A percentile compares a stretch with the other conserved stretches of the same genome.
Conservation (phyloP, 306 rosid species). For the Quercus robur region DNA sequence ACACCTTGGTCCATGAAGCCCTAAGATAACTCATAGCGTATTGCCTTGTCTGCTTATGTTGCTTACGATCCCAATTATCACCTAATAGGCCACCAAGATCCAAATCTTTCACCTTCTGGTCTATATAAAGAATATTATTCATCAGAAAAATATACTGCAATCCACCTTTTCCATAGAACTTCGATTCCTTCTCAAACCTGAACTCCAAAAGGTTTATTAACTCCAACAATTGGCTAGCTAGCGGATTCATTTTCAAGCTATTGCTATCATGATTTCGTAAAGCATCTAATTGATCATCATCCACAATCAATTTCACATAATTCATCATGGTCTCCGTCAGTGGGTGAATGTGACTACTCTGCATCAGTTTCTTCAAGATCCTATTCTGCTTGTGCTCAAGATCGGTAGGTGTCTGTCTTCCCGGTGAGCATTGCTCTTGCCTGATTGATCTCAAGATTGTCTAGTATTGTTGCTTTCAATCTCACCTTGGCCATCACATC, state of each 20-base stretch:
- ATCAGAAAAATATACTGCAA: slow-evolving; percentile 78
- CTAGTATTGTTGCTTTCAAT: too few relatives aligned
- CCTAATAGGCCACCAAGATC: slow-evolving; percentile 78
- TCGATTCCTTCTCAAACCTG: slow-evolving; percentile 70
- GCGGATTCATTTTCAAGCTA: slow-evolving; percentile 49
- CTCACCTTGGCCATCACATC: too few relatives aligned
- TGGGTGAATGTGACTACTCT: slow-evolving; percentile 87
- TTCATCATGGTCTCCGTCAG: slow-evolving; percentile 87
- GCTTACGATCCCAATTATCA: slow-evolving; percentile 81
- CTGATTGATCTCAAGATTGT: too few relatives aligned
- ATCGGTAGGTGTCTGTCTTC: too few relatives aligned
- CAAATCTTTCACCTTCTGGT: slow-evolving; percentile 75
- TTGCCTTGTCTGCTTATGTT: slow-evolving; percentile 59
- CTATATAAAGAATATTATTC: slow-evolving; percentile 70
- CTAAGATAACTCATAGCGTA: slow-evolving; percentile 66
- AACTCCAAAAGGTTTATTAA: slow-evolving; percentile 53
- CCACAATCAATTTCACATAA: slow-evolving; percentile 75
- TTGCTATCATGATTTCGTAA: slow-evolving; percentile 4
- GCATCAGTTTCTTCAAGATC: too few relatives aligned
- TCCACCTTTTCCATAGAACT: slow-evolving; percentile 58
- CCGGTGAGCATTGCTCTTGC: too few relatives aligned
- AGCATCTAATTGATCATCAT: slow-evolving; percentile 21
- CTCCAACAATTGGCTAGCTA: slow-evolving; percentile 46
- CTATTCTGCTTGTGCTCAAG: too few relatives aligned
- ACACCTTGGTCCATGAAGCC: slow-evolving; percentile 86